These are phyloP conservation scores for Cryptococcus floricola DNA, from an alignment of 1,284 basidiomycete species.

Conservation along the genomic window DNA sequence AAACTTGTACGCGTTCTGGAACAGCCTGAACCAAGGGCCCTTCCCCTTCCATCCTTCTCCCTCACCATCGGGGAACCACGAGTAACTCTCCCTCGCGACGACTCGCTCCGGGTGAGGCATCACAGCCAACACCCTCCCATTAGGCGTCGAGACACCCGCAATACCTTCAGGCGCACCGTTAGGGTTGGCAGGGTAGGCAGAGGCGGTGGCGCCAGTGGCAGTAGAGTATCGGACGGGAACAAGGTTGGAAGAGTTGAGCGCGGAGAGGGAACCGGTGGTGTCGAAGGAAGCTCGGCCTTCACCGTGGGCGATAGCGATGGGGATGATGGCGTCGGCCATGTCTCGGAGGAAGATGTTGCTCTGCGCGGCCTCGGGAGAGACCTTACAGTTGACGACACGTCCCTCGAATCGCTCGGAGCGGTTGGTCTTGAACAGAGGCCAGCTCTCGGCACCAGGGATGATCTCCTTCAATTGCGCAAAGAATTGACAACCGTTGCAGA, in stretches of 20 bases:
- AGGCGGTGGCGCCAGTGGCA: constrained; percentile 61
- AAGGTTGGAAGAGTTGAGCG: constrained; percentile 56
- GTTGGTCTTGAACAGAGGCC: constrained; percentile 92
- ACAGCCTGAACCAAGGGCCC: constrained; percentile 93
- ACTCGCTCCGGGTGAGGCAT: constrained; percentile 96
- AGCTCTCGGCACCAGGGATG: constrained; percentile 77
- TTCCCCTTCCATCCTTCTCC: constrained; percentile 61
- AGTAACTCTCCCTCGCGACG: constrained; percentile 70
- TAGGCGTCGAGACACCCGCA: constrained; percentile 78
- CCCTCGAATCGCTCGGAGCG: constrained; percentile 86
- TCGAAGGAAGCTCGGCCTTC: constrained; percentile 81
- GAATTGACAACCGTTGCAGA: constrained; percentile 99
- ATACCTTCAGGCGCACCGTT: constrained; percentile 87
- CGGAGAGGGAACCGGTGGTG: constrained; percentile 48
- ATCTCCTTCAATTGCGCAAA: constrained; percentile 80
- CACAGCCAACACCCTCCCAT: constrained; percentile 83
- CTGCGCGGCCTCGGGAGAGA: constrained; percentile 57
- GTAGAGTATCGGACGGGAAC: constrained; percentile 76
- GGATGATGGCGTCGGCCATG: constrained; percentile 82
- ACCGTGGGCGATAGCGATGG: constrained; percentile 92
- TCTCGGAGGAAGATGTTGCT: constrained; percentile 78
- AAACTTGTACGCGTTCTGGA: constrained; percentile 72
- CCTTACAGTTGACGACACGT: constrained; percentile 73
- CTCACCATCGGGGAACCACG: constrained; percentile 69
- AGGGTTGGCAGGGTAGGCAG: constrained; percentile 86